These are phyloP conservation scores for Taphrina flavorubra DNA, from an alignment of 1,139 yeast species.

Conservation along the genomic window DNA sequence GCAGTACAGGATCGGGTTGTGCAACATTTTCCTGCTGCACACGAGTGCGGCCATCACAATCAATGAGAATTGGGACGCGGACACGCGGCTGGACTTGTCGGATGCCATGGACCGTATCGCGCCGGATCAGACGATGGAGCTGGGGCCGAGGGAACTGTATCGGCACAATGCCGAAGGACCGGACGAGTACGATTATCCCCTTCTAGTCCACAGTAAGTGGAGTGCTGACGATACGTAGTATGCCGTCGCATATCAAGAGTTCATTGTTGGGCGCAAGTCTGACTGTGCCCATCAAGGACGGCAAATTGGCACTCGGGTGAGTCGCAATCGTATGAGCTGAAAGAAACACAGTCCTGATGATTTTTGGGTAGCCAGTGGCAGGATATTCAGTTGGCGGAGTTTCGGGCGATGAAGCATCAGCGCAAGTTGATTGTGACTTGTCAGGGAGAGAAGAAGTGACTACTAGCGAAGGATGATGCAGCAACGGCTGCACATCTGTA, in stretches of 20 bases:
- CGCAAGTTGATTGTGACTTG: conserved; percentile 74
- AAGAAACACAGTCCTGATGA: neutral
- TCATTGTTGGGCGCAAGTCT: conserved; percentile 66
- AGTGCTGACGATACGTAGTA: conserved; percentile 57
- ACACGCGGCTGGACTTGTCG: conserved; percentile 72
- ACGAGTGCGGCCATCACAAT: conserved; percentile 78
- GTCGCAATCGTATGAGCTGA: too few relatives aligned
- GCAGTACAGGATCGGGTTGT: conserved; percentile 65
- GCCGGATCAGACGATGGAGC: conserved; percentile 59
- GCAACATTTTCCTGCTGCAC: conserved; percentile 74
- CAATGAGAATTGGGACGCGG: conserved; percentile 82
- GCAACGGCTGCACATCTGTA: neutral
- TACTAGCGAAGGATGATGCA: neutral
- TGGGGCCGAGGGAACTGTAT: conserved; percentile 50
- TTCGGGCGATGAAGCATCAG: conserved; percentile 66
- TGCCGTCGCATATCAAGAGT: conserved; percentile 75
- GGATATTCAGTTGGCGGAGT: conserved; percentile 77
- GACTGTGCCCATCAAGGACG: conserved; percentile 71
- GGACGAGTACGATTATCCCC: too few relatives aligned
- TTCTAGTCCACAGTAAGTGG: too few relatives aligned
- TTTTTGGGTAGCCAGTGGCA: conserved; percentile 60
- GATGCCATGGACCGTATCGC: conserved; percentile 67
- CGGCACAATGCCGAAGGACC: conserved; percentile 72
- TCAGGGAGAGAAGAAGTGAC: conserved; percentile 59
- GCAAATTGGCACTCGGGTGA: conserved; percentile 72